Percentiles rank a stretch among this genome's conserved stretches.
These are phyloP conservation scores for Meyerozyma sp. DNA, from an alignment of 1,139 yeast genomes.

Conservation along the genomic window DNA sequence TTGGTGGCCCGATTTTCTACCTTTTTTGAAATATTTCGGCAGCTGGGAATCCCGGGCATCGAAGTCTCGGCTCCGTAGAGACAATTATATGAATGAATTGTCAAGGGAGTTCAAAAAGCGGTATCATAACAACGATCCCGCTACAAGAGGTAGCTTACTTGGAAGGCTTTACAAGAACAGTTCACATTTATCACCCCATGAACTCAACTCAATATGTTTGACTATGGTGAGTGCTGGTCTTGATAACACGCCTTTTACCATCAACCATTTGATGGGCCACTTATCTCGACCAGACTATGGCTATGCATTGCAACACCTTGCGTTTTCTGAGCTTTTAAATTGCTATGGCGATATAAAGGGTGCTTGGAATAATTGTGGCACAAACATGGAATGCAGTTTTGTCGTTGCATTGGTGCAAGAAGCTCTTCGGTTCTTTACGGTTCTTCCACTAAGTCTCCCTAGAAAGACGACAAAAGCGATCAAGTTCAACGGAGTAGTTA, in stretches of 20 bases:
- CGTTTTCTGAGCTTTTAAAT: constrained; percentile 28
- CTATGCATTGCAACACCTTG: constrained; percentile 36
- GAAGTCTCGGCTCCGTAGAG: constrained; percentile 42
- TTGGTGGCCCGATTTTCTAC: constrained; percentile 58
- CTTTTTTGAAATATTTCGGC: constrained; percentile 37
- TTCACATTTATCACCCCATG: constrained; percentile 25
- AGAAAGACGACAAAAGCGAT: constrained; percentile 52
- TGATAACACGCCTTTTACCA: constrained; percentile 64
- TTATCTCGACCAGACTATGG: constrained; percentile 47
- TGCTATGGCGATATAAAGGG: constrained; percentile 21
- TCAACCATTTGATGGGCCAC: constrained; percentile 59
- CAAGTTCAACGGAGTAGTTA: constrained; percentile 25
- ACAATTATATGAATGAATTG: constrained; percentile 47
- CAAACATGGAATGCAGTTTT: constrained; percentile 36
- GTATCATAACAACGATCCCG: constrained; percentile 5
- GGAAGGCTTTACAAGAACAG: constrained; percentile 26
- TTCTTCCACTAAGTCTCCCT: constrained; percentile 64
- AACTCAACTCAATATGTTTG: constrained; percentile 58
- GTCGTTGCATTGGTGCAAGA: constrained; percentile 58
- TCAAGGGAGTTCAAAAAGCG: constrained; percentile 19
- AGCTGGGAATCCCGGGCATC: constrained; percentile 25
- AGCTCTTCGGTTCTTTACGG: constrained; percentile 57
- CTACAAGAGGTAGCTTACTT: constrained; percentile 32
- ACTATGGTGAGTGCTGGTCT: constrained; percentile 80
- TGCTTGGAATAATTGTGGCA: constrained; percentile 46